Percentiles rank a stretch among this genome's conserved stretches.
Conservation (phyloP, 371 early-diverging fungal species). For the Spiromyces aspiralis region DNA sequence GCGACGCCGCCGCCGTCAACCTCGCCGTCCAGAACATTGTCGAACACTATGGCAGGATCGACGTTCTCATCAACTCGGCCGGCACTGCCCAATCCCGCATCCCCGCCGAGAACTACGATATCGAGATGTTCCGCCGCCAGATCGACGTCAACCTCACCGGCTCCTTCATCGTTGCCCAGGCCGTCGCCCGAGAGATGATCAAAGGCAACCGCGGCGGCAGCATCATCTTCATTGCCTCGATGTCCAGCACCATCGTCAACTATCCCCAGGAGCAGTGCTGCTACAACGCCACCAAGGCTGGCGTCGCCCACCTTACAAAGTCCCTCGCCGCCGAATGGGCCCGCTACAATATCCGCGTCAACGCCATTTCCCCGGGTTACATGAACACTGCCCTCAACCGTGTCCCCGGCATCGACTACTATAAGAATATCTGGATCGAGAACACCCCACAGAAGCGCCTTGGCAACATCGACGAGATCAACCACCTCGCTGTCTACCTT, state of each 20-base stretch:
- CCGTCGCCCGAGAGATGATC: slow-evolving; percentile 30
- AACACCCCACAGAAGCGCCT: not conserved
- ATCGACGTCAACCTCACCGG: slow-evolving; percentile 26
- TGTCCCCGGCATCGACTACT: not conserved
- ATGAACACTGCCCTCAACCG: not conserved
- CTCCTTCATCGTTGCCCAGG: slow-evolving; percentile 23
- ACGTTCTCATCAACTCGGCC: not conserved
- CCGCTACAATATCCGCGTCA: slow-evolving; percentile 24
- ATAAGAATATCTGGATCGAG: not conserved
- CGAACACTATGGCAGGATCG: not conserved
- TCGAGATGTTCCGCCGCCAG: slow-evolving; percentile 15
- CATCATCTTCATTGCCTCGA: slow-evolving; percentile 29
- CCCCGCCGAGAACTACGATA: slow-evolving; percentile 5
- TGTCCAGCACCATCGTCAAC: slow-evolving; percentile 28
- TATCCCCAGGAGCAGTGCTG: slow-evolving; percentile 25
- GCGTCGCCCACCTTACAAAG: slow-evolving; percentile 27
- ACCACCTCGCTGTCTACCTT: not conserved
- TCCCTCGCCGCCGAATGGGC: slow-evolving; percentile 31
- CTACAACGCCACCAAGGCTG: slow-evolving; percentile 32
- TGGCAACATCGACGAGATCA: not conserved
- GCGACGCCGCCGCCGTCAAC: not conserved
- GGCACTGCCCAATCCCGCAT: not conserved
- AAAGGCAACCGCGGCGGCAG: slow-evolving; percentile 14
- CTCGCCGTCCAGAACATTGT: not conserved
- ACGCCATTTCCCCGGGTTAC: not conserved